These are phyloP conservation scores for Fusarium sp. DNA, from an alignment of 2,329 filamentous ascomycete genomes.

Conservation along the genomic window DNA sequence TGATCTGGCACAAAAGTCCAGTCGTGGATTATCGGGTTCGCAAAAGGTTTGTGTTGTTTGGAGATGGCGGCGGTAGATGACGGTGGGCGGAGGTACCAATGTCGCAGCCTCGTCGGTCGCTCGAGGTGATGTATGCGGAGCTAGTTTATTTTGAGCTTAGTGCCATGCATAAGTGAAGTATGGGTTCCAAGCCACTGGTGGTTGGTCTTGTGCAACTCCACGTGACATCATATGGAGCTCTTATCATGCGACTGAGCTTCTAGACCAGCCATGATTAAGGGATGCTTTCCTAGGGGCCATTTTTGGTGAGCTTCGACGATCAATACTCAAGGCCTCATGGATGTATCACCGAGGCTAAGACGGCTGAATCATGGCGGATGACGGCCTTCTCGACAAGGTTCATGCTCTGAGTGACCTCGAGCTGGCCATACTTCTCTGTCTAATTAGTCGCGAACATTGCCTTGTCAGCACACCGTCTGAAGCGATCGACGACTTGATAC, in stretches of 20 bases:
- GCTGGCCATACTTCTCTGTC: conserved; percentile 83
- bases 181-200: conserved; percentile 2
- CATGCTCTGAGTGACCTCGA: conserved; percentile 88
- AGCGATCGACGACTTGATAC: conserved; percentile 73
- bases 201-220: conserved; percentile 41
- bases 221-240: conserved; percentile 46
- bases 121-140: conserved; percentile 35
- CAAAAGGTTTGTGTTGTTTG: conserved; percentile 39
- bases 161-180: conserved; percentile 43
- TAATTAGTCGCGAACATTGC: conserved; percentile 86
- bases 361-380: conserved; percentile 66
- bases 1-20: conserved; percentile 10
- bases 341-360: conserved; percentile 30
- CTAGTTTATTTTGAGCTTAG: conserved; percentile 40
- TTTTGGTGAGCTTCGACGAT: conserved; percentile 1
- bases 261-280: conserved; percentile 16
- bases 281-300: conserved; percentile 11
- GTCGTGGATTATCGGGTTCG: conserved; percentile 9
- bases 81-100: conserved; percentile 39
- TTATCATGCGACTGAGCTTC: conserved; percentile 39
- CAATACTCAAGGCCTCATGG: conserved; percentile 42
- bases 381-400: conserved; percentile 73
- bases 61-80: conserved; percentile 41
- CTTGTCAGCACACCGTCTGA: conserved; percentile 79
- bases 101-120: conserved; percentile 47